Base-by-base conservation (phyloP, 306 rosid genomes). In the Inga laurina region DNA sequence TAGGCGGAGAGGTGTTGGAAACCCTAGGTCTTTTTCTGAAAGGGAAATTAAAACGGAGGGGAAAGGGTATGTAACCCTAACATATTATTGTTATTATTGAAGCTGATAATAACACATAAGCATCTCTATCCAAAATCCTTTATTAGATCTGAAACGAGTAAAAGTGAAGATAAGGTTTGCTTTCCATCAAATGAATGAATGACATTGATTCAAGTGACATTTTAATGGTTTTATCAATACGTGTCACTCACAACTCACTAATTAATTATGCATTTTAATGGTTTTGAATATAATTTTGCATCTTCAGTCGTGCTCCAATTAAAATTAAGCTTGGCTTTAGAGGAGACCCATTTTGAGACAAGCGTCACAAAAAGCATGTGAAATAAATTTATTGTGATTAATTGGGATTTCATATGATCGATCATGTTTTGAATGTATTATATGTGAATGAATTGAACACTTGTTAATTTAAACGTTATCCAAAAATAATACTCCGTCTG, bases 11-110 rank as follows among this genome's bases (percentile, higher is more conserved):
- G 43, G 10, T 37, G 49, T 65, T 68, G 41, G 86, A 84, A 92
- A 79, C 94, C 94, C 94, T 92, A 92, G 83, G 52, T 86, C 46
- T 72, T 87, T 75, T 59, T 78, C 72, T 79, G 62, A 74, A 14
- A 78, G 78, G 19, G 68, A 27, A 24, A 62, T 87, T 81, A 77
- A 87, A 82, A 49, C 76, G 45, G 74, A 68, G 59, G 70, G 64
- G 10, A 3, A 5, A 44, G 68, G 76, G 80, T 21, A 75, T 82
- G 86, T 85, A 86, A 83, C 86, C 94, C 92, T 84, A 87, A 67
- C 61, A 37, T n/a, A 35, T 69, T 46, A 8, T 54, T 56, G 6
- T 48, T 13, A 13, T 48, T 48, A 19, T 68, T 45, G 37, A 39
- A 46, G 35, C 7, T 70, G 59, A 22, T 4, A 12, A 14, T 15